These are phyloP conservation scores for Perkinsus olseni DNA, from an alignment of 169 alveolate species.

Conservation along the genomic window DNA sequence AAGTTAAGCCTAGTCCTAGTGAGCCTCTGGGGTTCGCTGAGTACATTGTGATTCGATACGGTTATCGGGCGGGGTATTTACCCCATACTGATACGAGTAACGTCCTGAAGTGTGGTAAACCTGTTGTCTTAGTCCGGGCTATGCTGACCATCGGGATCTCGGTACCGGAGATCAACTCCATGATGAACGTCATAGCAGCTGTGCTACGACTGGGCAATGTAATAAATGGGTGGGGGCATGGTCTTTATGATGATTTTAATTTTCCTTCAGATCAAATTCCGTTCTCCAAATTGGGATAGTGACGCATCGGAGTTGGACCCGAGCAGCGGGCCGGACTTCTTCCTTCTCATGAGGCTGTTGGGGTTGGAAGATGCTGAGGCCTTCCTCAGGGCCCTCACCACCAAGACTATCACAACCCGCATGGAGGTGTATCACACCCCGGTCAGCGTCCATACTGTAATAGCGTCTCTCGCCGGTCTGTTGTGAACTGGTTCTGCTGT, in stretches of 20 bases:
- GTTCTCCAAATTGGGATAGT: neutral
- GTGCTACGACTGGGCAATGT: slow-evolving; percentile 78
- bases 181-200: slow-evolving; percentile 62
- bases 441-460: neutral
- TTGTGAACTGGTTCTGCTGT: neutral
- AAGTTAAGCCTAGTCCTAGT: too few relatives aligned
- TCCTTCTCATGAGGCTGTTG: neutral
- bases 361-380: slow-evolving; percentile 22
- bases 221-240: slow-evolving; percentile 22
- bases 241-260: neutral
- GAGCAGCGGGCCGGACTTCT: neutral
- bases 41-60: too few relatives aligned
- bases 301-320: slow-evolving; percentile 1
- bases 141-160: slow-evolving; percentile 74
- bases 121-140: slow-evolving; percentile 46
- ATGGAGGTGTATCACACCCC: neutral
- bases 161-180: slow-evolving; percentile 51
- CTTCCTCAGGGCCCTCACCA: slow-evolving; percentile 46
- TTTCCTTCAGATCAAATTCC: neutral
- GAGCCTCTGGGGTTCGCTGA: too few relatives aligned
- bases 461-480: too few relatives aligned
- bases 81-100: too few relatives aligned
- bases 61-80: too few relatives aligned
- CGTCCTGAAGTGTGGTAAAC: too few relatives aligned
- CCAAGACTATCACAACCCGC: slow-evolving; percentile 48